These are phyloP conservation scores for Elsinoe fawcettii DNA, from an alignment of 2,329 filamentous ascomycete species.

Conservation along the genomic window DNA sequence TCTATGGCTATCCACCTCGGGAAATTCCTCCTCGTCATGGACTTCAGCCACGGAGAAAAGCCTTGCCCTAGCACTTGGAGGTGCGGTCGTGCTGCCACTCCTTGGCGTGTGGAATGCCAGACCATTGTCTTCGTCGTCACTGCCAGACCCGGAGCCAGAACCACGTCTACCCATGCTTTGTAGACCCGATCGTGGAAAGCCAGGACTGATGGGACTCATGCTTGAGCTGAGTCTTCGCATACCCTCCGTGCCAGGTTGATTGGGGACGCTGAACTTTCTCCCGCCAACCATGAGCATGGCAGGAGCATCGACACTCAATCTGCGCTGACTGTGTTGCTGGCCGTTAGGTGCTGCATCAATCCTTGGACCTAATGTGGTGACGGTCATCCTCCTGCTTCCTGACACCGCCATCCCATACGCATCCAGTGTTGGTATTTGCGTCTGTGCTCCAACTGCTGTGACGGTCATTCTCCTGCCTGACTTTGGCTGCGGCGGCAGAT, in stretches of 20 bases:
- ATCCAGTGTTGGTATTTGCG: constrained; percentile 7
- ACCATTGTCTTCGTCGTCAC: not conserved
- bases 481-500: not conserved
- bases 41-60: constrained; percentile 7
- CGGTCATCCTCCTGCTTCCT: constrained; percentile 15
- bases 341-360: constrained; percentile 12
- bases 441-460: constrained; percentile 17
- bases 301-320: not conserved
- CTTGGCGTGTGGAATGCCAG: constrained; percentile 2
- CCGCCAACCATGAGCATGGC: not conserved
- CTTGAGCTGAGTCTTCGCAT: constrained; percentile 2
- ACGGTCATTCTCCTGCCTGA: constrained; percentile 19
- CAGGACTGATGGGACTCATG: constrained; percentile 7
- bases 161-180: not conserved
- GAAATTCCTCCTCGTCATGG: not conserved
- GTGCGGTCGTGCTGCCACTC: not conserved
- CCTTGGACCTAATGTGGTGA: constrained; percentile 17
- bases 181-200: not conserved
- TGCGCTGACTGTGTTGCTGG: not conserved
- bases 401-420: not conserved
- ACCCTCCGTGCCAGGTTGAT: not conserved
- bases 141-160: not conserved
- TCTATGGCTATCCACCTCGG: not conserved
- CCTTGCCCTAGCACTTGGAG: not conserved
- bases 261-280: constrained; percentile 3